These are phyloP conservation scores for Dothistroma pini DNA, from an alignment of 2,329 filamentous ascomycete species.

Conservation along the genomic window DNA sequence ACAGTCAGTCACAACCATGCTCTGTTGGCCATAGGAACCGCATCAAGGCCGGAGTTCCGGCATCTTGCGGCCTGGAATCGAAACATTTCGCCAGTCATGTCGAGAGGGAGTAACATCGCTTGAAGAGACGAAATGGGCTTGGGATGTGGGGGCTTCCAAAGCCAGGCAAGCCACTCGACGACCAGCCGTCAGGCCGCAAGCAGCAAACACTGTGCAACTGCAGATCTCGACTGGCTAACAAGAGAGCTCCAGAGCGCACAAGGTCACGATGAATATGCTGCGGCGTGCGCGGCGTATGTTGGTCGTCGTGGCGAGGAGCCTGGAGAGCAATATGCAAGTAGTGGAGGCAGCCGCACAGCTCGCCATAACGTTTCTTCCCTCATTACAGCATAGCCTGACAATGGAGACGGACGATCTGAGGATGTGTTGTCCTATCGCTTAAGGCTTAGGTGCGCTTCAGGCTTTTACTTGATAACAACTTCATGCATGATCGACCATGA, in stretches of 20 bases:
- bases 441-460: background rate
- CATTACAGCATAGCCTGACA: background rate
- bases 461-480: conserved; percentile 8
- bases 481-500: conserved; percentile 6
- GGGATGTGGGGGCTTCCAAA: conserved; percentile 1
- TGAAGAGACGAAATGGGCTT: conserved; percentile 6
- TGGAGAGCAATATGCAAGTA: background rate
- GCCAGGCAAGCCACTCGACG: conserved; percentile 6
- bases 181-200: conserved; percentile 10
- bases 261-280: conserved; percentile 5
- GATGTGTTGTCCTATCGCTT: conserved; percentile 10
- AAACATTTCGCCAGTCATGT: conserved; percentile 16
- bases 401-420: conserved; percentile 1
- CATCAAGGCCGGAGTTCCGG: conserved; percentile 21
- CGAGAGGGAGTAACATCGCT: conserved; percentile 15
- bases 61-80: conserved; percentile 13
- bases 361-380: background rate
- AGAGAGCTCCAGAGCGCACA: background rate
- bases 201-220: conserved; percentile 10
- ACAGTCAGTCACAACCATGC: conserved; percentile 5
- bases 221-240: conserved; percentile 15
- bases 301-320: background rate
- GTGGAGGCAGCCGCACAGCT: background rate
- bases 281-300: conserved; percentile 11
- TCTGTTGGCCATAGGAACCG: conserved; percentile 5